phyloP scores from a whole-genome alignment of 306 rosid species.

The Cucumis sativus region DNA sequence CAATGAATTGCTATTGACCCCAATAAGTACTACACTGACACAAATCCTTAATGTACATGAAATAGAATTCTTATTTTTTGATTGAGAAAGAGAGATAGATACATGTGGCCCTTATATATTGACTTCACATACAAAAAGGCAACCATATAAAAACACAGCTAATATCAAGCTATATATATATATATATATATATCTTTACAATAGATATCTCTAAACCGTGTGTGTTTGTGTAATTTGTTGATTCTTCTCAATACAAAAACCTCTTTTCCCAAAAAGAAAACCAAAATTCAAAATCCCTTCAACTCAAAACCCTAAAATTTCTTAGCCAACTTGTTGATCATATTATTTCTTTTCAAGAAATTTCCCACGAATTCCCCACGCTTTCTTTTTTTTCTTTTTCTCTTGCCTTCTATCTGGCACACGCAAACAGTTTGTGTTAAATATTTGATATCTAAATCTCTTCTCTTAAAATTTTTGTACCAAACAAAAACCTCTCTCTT shows the following conservation, averaged over 20 bases:
- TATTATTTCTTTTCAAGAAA: neutral
- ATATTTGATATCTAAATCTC: neutral
- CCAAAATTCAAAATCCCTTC: neutral
- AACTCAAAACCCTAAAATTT: neutral
- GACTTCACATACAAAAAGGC: neutral
- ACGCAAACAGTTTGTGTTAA: neutral
- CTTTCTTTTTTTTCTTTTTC: neutral
- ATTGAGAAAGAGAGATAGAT: neutral
- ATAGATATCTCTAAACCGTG: neutral
- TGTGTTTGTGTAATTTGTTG: neutral
- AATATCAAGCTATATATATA: neutral
- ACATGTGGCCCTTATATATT: neutral
- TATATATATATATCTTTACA: neutral
- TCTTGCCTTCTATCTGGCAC: neutral
- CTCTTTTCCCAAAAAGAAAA: neutral
- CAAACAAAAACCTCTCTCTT: neutral
- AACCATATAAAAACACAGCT: neutral
- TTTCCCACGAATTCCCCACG: slow-evolving; percentile 11
- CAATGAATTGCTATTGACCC: neutral
- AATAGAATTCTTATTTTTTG: neutral
- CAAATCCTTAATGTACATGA: neutral
- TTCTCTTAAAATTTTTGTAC: neutral
- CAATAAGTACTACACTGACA: neutral
- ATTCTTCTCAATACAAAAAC: neutral
- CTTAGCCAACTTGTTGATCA: neutral